Base-by-base conservation (phyloP, 176 grass and related monocot species). In the Phoenix dactylifera region DNA sequence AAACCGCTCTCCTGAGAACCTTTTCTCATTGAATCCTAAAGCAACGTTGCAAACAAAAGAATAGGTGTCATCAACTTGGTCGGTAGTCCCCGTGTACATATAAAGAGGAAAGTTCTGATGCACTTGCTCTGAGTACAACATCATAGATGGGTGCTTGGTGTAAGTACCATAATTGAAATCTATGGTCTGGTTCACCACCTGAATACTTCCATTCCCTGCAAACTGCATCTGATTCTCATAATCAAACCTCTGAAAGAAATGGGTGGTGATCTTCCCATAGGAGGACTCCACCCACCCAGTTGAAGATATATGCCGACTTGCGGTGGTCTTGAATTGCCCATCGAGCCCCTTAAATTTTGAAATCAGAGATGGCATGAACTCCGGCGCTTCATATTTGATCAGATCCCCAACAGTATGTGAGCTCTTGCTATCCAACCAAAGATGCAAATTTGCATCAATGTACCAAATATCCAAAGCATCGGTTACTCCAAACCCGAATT, bases 361-460 rank as follows among this genome's bases (percentile, higher is more conserved):
- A 22, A 66, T 53, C 49, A 71, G 32, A 16, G 30, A 57, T 26
- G 61, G 50, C 32, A 51, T 20, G 12, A 76, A 26, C 17, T 23
- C 5, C 0, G 68, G 16, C 3, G 66, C 63, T 16, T 74, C 57
- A 24, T 89, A 76, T 28, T 65, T 70, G 35, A 80, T n/a, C 52
- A 89, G 55, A 17, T 66, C 35, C 3, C 76, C 85, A 14, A 44
- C 35, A 44, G 9, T 44, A 44, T 44, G 2, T 14, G 35, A 12
- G 35, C 35, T 44, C 10, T 44, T 44, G 9, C 35, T 44, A 44
- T 89, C 86, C 14, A 89, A 16, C 86, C 86, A 89, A 0, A 89
- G 55, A 52, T 85, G 86, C 18, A 89, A 52, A 68, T 89, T 89
- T 18, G 73, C 77, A 59, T 80, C 77, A 19, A 90, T 15, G 44